Percentiles rank a stretch among this genome's conserved stretches.
Conservation (phyloP, 192 early-diverging fungal species). For the Anaeromyces robustus region DNA sequence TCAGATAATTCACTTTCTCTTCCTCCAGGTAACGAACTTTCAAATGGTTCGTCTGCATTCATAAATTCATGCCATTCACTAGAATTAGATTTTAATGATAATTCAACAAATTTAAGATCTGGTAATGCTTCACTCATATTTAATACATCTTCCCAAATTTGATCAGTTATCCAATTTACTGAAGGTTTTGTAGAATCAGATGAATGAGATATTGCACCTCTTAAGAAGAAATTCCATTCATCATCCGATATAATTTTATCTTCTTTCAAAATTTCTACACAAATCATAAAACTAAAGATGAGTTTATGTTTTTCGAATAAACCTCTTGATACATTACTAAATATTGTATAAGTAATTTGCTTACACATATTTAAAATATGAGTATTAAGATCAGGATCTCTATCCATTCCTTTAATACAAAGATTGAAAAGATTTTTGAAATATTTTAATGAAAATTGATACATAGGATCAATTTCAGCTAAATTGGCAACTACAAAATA, state of each 20-base stretch:
- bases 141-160: conserved; percentile 35
- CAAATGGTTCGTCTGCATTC: conserved; percentile 1
- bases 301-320: conserved; percentile 2
- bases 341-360: background rate
- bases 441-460: conserved; percentile 47
- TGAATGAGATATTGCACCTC: conserved; percentile 19
- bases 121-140: conserved; percentile 13
- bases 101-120: background rate
- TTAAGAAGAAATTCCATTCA: conserved; percentile 45
- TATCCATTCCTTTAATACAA: conserved; percentile 17
- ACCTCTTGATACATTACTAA: conserved; percentile 3
- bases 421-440: conserved; percentile 43
- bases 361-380: background rate
- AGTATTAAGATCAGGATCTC: background rate
- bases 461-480: conserved; percentile 42
- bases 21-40: background rate
- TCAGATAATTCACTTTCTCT: background rate
- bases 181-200: conserved; percentile 20
- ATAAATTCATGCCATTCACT: background rate
- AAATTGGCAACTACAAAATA: conserved; percentile 47
- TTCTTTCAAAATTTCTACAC: conserved; percentile 1
- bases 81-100: background rate
- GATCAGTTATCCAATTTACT: conserved; percentile 14
- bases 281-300: conserved; percentile 5
- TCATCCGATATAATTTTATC: background rate